Evolutionary conservation across 2,329 filamentous ascomycete species (phyloP), one percentile per base, ranked within the genome.

Genomic region (Cadophora luteo-olivacea): DNA sequence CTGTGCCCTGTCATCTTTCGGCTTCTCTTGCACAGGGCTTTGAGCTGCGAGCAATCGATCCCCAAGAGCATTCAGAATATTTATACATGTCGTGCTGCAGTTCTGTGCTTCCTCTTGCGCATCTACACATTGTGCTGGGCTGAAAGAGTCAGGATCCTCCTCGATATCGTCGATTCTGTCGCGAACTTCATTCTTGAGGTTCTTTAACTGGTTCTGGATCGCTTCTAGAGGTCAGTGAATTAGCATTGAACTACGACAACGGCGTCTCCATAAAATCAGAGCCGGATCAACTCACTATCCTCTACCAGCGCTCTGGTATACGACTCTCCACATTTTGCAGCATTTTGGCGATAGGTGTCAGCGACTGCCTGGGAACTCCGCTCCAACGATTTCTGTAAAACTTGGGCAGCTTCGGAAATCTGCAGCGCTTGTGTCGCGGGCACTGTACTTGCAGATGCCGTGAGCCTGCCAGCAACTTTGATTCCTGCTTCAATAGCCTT

Each of bases 81-180:
- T 55, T 45, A 75, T 61, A 65, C 74, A 77, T 63, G 71, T 71
- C 29, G 67, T 65, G 49, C 68, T 69, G 54, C 73, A 75, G 71
- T 70, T 73, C 55, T 75, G 57, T 22, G 70, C 72, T 70, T 75
- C 66, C 38, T 73, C 57, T 60, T 74, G 66, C 24, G 76, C 57
- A 38, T 55, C 69, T 2, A 57, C 55, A 45, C 76, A 77, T 24
- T 71, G 68, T 52, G 68, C 66, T 9, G 66, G 65, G 14, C 74
- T 70, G 64, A 77, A 77, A 3, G 68, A 70, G 24, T 73, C 69
- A 19, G 70, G 71, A 22, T 75, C 72, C 29, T 77, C 75, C 41
- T 76, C 75, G 38, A 73, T 74, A 29, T 72, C 72, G 64, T 75
- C 72, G 38, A 76, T 74, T 55, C 72, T 73, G 49, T 77, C 75